Evolutionary conservation across 2,329 filamentous ascomycete genomes (phyloP).

Genomic region (Ceratocystis huliohia): DNA sequence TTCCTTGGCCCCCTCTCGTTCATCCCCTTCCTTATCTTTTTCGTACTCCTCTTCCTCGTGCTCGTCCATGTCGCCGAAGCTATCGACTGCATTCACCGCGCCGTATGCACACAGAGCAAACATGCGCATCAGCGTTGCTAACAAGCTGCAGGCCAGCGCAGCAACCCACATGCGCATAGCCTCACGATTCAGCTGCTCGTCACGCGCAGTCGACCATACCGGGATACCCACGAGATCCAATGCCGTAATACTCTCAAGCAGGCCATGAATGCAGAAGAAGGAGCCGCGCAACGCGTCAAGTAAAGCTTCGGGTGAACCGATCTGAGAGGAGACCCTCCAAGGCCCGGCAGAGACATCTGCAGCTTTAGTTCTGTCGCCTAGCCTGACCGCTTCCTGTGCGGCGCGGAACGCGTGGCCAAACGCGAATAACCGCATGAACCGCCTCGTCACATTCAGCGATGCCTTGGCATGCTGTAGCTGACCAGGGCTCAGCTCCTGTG

Average conservation of each 20-base stretch:
- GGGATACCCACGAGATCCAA: conserved; percentile 37
- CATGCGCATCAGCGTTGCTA: conserved; percentile 34
- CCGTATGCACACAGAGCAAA: conserved; percentile 29
- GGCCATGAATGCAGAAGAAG: conserved; percentile 52
- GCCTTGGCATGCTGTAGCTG: conserved; percentile 30
- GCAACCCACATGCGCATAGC: conserved; percentile 60
- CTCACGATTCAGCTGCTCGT: conserved; percentile 40
- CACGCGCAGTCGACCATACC: conserved; percentile 36
- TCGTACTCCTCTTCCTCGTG: conserved; percentile 22
- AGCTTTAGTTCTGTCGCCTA: neutral
- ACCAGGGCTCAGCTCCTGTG: conserved; percentile 11
- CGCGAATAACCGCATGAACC: conserved; percentile 56
- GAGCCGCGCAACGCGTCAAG: conserved; percentile 42
- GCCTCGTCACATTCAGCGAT: conserved; percentile 39
- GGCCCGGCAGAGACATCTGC: neutral
- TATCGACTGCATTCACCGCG: conserved; percentile 25
- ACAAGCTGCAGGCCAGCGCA: conserved; percentile 40
- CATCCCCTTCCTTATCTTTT: conserved; percentile 27
- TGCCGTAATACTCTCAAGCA: conserved; percentile 53
- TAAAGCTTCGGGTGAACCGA: conserved; percentile 25
- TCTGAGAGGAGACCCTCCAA: neutral
- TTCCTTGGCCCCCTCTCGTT: too few relatives aligned
- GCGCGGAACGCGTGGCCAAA: conserved; percentile 47
- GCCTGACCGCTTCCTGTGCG: conserved; percentile 23
- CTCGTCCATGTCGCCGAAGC: conserved; percentile 17